A percentile compares a stretch with the other conserved stretches of the same genome.
These are phyloP conservation scores for Trichosporon sp. DNA, from an alignment of 1,284 basidiomycete genomes.

Conservation along the genomic window DNA sequence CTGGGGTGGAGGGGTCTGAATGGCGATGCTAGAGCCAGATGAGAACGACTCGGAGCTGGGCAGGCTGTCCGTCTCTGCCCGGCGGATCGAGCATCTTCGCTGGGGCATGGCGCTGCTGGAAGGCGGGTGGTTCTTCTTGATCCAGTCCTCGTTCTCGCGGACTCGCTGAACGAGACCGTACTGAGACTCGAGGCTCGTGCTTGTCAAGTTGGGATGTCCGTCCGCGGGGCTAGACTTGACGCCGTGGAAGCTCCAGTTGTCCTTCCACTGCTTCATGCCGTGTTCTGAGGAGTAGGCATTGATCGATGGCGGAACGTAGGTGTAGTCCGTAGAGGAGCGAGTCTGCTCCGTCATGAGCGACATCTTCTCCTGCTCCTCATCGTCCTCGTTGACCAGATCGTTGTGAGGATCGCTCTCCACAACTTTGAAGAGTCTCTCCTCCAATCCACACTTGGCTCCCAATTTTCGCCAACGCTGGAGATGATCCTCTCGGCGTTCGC, in stretches of 20 bases:
- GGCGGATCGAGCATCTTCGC: neutral
- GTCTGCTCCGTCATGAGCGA: neutral
- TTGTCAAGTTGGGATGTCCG: neutral
- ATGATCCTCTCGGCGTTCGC: constrained; percentile 23
- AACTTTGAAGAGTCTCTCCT: constrained; percentile 31
- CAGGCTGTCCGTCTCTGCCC: neutral
- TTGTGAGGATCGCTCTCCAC: neutral
- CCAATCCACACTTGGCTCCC: constrained; percentile 28
- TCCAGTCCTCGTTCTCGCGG: neutral
- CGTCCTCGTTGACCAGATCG: neutral
- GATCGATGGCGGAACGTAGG: neutral
- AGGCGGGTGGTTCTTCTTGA: neutral
- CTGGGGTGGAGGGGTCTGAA: neutral
- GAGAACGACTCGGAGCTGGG: neutral
- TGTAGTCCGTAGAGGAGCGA: neutral
- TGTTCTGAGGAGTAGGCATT: neutral
- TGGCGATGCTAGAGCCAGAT: neutral
- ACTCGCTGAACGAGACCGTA: neutral
- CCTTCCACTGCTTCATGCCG: constrained; percentile 1
- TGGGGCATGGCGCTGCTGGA: neutral
- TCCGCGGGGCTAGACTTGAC: neutral
- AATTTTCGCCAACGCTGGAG: constrained; percentile 24
- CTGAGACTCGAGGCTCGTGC: neutral
- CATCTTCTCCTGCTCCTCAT: neutral
- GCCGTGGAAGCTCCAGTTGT: neutral